Evolutionary conservation across 352 stramenopile genomes (phyloP).

Genomic region (Phytophthora ohioensis): DNA sequence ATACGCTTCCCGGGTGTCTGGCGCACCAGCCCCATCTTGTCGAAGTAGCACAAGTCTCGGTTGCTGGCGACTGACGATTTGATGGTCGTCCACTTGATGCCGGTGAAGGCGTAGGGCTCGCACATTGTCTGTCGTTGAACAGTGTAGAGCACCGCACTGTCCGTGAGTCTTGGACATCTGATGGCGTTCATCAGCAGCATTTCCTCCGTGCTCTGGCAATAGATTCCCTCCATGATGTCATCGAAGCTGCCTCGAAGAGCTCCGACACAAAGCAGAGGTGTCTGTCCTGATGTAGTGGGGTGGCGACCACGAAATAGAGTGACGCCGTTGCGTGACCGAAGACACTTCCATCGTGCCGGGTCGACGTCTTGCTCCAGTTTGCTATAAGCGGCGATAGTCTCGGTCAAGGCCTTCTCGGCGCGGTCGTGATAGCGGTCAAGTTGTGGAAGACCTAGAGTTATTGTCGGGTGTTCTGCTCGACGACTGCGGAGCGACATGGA

Average conservation of each 20-base stretch:
- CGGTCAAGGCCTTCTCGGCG: constrained; percentile 40
- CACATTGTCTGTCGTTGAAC: constrained; percentile 37
- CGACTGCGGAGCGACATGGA: constrained; percentile 40
- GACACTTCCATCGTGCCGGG: constrained; percentile 43
- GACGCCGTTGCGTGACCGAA: constrained; percentile 43
- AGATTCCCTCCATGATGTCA: constrained; percentile 55
- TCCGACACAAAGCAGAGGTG: constrained; percentile 42
- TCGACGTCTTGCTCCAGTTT: constrained; percentile 36
- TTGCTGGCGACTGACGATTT: constrained; percentile 46
- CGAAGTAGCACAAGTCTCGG: constrained; percentile 59
- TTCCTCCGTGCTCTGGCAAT: constrained; percentile 49
- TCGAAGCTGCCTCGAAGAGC: constrained; percentile 50
- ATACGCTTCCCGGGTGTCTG: constrained; percentile 46
- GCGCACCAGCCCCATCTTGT: constrained; percentile 51
- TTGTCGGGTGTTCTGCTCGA: constrained; percentile 27
- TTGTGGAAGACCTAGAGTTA: constrained; percentile 32
- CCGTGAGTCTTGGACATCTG: constrained; percentile 41
- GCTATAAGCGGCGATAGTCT: constrained; percentile 49
- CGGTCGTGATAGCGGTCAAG: constrained; percentile 51
- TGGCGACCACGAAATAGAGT: constrained; percentile 47
- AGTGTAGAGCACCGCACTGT: constrained; percentile 51
- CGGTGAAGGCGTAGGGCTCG: constrained; percentile 51
- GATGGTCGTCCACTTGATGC: constrained; percentile 53
- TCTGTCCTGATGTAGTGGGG: not conserved
- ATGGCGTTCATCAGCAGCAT: constrained; percentile 56